Conservation (phyloP, 371 early-diverging fungal species). For the Coemansia sp. region DNA sequence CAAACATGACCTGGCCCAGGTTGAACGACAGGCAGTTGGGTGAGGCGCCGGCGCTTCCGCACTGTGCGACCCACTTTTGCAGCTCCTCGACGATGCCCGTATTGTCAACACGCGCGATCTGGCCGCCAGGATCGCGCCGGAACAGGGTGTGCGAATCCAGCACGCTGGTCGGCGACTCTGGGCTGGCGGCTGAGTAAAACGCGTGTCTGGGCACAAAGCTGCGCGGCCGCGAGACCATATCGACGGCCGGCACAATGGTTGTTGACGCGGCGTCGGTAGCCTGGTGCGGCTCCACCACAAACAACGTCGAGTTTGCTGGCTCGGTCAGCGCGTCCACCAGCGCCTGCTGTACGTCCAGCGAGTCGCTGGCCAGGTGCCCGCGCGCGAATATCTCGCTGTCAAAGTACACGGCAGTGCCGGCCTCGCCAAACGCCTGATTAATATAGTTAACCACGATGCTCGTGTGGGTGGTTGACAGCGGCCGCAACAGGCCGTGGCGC, state of each 20-base stretch:
- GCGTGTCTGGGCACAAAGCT: conserved; percentile 8
- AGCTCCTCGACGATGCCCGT: neutral
- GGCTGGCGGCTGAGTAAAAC: conserved; percentile 1
- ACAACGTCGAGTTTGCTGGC: conserved; percentile 10
- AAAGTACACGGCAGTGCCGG: conserved; percentile 5
- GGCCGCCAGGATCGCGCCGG: neutral
- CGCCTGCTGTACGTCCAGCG: conserved; percentile 29
- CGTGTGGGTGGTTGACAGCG: conserved; percentile 13
- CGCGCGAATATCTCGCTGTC: conserved; percentile 27
- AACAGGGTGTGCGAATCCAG: conserved; percentile 13
- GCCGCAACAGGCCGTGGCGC: conserved; percentile 17
- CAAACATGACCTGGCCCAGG: conserved; percentile 39
- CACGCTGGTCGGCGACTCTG: conserved; percentile 2
- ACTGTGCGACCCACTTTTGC: conserved; percentile 3
- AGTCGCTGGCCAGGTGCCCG: conserved; percentile 17
- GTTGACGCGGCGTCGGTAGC: neutral
- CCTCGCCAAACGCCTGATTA: neutral
- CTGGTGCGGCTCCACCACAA: conserved; percentile 12
- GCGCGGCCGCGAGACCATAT: conserved; percentile 20
- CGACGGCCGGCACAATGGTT: conserved; percentile 18
- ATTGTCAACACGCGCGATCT: neutral
- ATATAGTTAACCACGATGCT: neutral
- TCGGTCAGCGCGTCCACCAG: conserved; percentile 26
- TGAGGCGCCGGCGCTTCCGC: neutral
- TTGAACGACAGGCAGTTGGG: conserved; percentile 10